Evolutionary conservation across 805 yeast genomes (phyloP).

Genomic region (Yueomyces sp.): DNA sequence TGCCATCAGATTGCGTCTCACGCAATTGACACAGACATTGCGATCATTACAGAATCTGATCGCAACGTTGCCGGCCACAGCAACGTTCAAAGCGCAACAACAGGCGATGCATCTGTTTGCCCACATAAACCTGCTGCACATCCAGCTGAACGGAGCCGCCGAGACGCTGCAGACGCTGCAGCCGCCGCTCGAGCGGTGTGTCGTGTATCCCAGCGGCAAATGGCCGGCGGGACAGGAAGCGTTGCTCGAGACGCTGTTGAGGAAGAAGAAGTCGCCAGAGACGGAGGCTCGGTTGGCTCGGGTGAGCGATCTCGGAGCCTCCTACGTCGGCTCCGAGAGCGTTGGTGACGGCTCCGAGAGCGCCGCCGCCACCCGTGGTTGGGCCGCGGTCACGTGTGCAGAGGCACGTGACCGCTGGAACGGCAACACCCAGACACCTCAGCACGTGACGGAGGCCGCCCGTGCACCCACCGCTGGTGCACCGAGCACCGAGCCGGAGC

Average conservation of each 20-base stretch:
- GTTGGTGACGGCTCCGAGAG: background rate
- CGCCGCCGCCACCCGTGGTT: background rate
- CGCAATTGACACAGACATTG: too few species aligned
- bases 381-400: background rate
- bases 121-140: too few species aligned
- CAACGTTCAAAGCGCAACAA: too few species aligned
- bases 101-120: too few species aligned
- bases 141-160: too few species aligned
- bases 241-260: conserved; percentile 64
- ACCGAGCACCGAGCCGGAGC: too few species aligned
- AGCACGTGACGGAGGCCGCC: background rate
- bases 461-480: background rate
- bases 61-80: too few species aligned
- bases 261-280: conserved; percentile 85
- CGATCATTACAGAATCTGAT: too few species aligned
- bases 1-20: too few species aligned
- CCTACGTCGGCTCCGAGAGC: background rate
- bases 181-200: conserved; percentile 12
- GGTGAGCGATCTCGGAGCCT: conserved; percentile 21
- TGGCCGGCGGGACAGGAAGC: conserved; percentile 85
- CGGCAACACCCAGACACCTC: background rate
- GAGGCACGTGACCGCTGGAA: background rate
- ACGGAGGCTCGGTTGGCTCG: conserved; percentile 72
- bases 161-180: too few species aligned
- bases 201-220: conserved; percentile 68